Base-by-base conservation (phyloP, 176 grass and related monocot species). In the Bonia amplexicaulis region DNA sequence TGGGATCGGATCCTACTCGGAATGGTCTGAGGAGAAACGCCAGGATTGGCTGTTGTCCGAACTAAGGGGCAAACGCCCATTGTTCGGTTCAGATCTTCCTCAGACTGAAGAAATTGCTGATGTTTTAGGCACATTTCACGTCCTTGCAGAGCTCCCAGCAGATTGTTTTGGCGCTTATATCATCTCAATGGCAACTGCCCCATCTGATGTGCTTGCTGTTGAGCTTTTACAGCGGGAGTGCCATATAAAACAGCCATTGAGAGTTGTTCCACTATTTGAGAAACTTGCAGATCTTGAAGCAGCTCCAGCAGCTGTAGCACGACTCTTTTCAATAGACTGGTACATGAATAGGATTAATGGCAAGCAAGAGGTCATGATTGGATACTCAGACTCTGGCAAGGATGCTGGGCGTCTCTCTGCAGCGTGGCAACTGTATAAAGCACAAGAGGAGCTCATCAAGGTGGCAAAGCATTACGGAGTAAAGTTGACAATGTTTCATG, bases 291-390 rank as follows among this genome's bases (percentile, higher is more conserved):
- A 99, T 90, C 91, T 96, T 73, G 93, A 96, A 81, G 91, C 89
- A 55, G 96, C 93, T 70, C 96, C 96, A 79, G 93, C 93, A 67
- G 90, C 93, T 44, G 68, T 99, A 83, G 91, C 90, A 70, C 71
- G 93, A 80, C 84, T 99, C 64, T 99, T 99, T 81, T 94, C 93
- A 42, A 94, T 99, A 79, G 93, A 99, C 72, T 99, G 93, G 87
- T 99, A 99, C 77, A 94, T 85, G 90, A 90, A 92, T 74, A 91
- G 96, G 74, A 99, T 99, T 42, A 91, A 90, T 39, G 93, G 96
- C 52, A 99, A 99, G 66, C 96, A 96, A 79, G 96, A 99, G 84
- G 96, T 99, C 42, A 99, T 99, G 96, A 92, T 99, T 71, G 96
- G 96, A 83, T 99, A 99, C 66, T 99, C 96, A 42, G 96, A 99